Evolutionary conservation across 306 rosid genomes (phyloP).

Genomic region (Rosa lucieae): DNA sequence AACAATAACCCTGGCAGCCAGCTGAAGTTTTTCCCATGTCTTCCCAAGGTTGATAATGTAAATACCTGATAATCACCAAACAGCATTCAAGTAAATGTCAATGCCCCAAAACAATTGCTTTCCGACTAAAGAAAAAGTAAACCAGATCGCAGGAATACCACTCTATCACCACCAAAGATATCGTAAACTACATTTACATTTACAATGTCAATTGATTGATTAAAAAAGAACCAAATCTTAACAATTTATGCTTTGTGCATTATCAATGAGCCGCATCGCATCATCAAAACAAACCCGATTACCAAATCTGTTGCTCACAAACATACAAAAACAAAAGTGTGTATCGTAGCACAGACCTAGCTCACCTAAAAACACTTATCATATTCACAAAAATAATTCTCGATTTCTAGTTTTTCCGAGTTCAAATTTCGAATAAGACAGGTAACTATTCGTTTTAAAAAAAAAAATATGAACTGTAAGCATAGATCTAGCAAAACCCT

Average conservation of each 20-base stretch:
- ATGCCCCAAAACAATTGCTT: not conserved
- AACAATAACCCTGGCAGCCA: conserved; percentile 87
- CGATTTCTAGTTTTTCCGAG: not conserved
- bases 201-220: not conserved
- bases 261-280: not conserved
- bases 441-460: not conserved
- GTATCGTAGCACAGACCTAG: not conserved
- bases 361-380: not conserved
- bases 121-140: not conserved
- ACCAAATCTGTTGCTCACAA: not conserved
- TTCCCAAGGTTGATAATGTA: conserved; percentile 79
- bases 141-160: not conserved
- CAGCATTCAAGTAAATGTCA: not conserved
- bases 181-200: not conserved
- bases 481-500: not conserved
- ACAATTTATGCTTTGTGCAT: not conserved
- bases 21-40: conserved; percentile 77
- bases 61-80: conserved; percentile 44
- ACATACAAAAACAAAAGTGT: not conserved
- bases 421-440: not conserved
- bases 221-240: not conserved
- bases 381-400: not conserved
- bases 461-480: not conserved
- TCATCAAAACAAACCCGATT: not conserved
- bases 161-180: not conserved